These are phyloP conservation scores for Pseudocercospora crystallina DNA, from an alignment of 2,329 filamentous ascomycete species.

Conservation along the genomic window DNA sequence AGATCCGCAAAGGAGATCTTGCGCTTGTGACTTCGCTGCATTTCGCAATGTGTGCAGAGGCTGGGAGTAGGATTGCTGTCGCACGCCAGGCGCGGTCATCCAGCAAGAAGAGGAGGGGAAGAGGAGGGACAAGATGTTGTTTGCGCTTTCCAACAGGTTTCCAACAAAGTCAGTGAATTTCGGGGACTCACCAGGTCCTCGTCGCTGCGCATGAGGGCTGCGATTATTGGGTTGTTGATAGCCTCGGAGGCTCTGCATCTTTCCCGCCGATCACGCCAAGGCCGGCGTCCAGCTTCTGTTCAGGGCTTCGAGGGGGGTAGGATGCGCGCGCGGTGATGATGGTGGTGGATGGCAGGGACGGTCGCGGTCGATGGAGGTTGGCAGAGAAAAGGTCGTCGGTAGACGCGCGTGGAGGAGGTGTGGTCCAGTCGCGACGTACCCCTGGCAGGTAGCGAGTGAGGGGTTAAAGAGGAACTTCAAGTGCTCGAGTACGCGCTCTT, in stretches of 20 bases:
- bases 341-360: too few relatives aligned
- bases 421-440: too few relatives aligned
- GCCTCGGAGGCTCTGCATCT: conserved; percentile 49
- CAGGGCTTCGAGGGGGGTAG: conserved; percentile 2
- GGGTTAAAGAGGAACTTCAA: too few relatives aligned
- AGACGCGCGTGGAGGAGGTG: too few relatives aligned
- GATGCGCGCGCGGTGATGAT: too few relatives aligned
- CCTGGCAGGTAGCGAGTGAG: too few relatives aligned
- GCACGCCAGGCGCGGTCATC: background rate
- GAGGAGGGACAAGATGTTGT: background rate
- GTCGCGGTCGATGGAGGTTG: too few relatives aligned
- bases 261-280: conserved; percentile 28
- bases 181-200: conserved; percentile 42
- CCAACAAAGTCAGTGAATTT: background rate
- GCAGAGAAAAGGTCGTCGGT: too few relatives aligned
- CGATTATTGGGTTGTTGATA: conserved; percentile 40
- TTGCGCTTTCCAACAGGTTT: background rate
- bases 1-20: conserved; percentile 53
- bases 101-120: background rate
- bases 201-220: conserved; percentile 32
- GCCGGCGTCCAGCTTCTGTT: background rate
- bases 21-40: conserved; percentile 27
- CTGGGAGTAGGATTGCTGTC: background rate
- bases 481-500: too few relatives aligned
- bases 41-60: background rate